Evolutionary conservation across 495 filamentous ascomycete species (phyloP), one percentile per base, ranked within the genome.

Genomic region (Trichoderma virens): DNA sequence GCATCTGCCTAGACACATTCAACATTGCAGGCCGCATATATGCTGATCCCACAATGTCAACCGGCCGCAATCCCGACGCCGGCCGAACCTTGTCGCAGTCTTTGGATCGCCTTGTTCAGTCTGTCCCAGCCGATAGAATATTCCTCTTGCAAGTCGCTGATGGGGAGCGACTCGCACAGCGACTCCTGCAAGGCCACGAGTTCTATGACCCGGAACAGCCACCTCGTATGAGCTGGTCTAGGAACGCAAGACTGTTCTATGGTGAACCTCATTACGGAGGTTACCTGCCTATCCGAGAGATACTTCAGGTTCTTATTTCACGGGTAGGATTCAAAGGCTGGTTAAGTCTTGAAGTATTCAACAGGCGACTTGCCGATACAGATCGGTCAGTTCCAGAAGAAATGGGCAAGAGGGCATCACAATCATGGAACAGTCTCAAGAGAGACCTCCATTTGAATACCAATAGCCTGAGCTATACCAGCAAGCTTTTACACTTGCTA

Each of bases 71-170:
- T 93, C 41, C 84, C 90, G 61, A 73, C 85, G 4, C 34, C n/a
- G n/a, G n/a, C n/a, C n/a, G n/a, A n/a, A n/a, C n/a, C n/a, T n/a
- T n/a, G n/a, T n/a, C n/a, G n/a, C n/a, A n/a, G n/a, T n/a, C n/a
- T n/a, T n/a, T n/a, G n/a, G n/a, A n/a, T n/a, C n/a, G n/a, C n/a
- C n/a, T n/a, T n/a, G n/a, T n/a, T n/a, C n/a, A n/a, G n/a, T n/a
- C n/a, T n/a, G n/a, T n/a, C n/a, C n/a, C n/a, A n/a, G n/a, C n/a
- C n/a, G 71, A 74, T 45, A 93, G 92, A 77, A 79, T 94, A 8
- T 91, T 91, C 70, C 91, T 88, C 67, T 80, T 93, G 5, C 90
- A 94, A 75, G 79, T 93, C 31, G 89, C 89, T 8, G 90, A 94
- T 85, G n/a, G n/a, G n/a, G n/a, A n/a, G n/a, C n/a, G n/a, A n/a